Evolutionary conservation across 495 filamentous ascomycete genomes (phyloP).

Genomic region (Xylaria cubensis): DNA sequence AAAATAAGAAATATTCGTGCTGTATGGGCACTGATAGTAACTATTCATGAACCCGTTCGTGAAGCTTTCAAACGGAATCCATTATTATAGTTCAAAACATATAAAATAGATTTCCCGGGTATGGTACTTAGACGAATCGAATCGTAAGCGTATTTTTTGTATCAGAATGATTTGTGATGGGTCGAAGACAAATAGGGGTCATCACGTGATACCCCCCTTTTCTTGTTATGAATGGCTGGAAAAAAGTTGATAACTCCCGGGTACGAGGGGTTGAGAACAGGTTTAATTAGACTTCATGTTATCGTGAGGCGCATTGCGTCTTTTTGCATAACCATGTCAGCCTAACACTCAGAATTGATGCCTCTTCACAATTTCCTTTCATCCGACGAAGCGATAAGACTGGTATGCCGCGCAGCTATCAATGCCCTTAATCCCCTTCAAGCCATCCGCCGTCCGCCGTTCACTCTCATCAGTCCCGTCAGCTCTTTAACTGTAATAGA

Average conservation of each 20-base stretch:
- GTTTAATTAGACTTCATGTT: conserved; percentile 18
- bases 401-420: neutral
- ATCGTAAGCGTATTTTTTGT: neutral
- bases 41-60: neutral
- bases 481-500: neutral
- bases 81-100: neutral
- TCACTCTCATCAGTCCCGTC: neutral
- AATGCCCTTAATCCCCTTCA: neutral
- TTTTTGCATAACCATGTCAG: neutral
- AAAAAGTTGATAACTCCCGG: conserved; percentile 20
- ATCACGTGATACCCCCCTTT: conserved; percentile 6
- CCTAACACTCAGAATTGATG: neutral
- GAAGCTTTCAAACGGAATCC: neutral
- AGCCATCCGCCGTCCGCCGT: neutral
- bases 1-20: neutral
- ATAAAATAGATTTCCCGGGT: neutral
- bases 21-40: neutral
- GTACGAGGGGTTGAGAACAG: conserved; percentile 3
- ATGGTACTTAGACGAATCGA: neutral
- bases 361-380: neutral
- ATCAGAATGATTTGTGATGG: neutral
- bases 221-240: neutral
- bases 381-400: neutral
- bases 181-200: neutral
- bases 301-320: neutral